A percentile compares a stretch with the other conserved stretches of the same genome.
Conservation (phyloP, 768 basidiomycete species). For the Epithele typhae region DNA sequence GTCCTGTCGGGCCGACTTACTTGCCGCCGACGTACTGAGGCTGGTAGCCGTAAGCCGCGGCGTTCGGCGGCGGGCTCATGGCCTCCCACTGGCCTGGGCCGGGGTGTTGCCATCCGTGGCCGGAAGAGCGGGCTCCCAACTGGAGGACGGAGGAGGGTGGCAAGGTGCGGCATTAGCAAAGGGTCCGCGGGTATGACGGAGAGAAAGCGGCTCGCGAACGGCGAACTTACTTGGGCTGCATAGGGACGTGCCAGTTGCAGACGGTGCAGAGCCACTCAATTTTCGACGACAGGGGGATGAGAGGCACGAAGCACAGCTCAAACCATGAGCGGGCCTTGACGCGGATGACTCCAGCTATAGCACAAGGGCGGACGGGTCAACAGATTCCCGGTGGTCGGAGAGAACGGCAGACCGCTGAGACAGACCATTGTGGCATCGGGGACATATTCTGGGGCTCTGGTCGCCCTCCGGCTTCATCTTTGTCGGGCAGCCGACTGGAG, state of each 20-base stretch:
- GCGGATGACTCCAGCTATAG: constrained; percentile 49
- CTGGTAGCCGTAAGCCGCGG: constrained; percentile 23
- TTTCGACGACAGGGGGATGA: constrained; percentile 59
- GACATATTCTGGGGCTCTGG: constrained; percentile 54
- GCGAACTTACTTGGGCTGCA: constrained; percentile 48
- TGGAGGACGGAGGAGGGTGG: constrained; percentile 7
- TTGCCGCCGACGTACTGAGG: constrained; percentile 30
- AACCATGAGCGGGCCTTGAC: constrained; percentile 72
- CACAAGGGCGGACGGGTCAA: neutral
- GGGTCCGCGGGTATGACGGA: neutral
- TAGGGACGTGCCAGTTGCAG: constrained; percentile 59
- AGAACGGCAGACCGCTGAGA: constrained; percentile 7
- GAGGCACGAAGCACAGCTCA: constrained; percentile 69
- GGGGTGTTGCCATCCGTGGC: constrained; percentile 15
- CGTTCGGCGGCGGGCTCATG: constrained; percentile 14
- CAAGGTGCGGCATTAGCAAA: no score
- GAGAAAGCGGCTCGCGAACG: neutral
- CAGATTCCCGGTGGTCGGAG: neutral
- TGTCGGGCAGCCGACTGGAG: constrained; percentile 62
- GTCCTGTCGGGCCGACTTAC: neutral
- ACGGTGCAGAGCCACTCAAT: constrained; percentile 70
- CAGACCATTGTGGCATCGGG: constrained; percentile 68
- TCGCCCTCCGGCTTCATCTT: constrained; percentile 53
- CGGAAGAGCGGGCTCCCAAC: constrained; percentile 32
- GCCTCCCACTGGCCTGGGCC: constrained; percentile 9